A percentile compares a stretch with the other conserved stretches of the same genome.
Evolutionary conservation across 805 yeast genomes (phyloP).

Genomic region (Saccharomycopsis sp.): DNA sequence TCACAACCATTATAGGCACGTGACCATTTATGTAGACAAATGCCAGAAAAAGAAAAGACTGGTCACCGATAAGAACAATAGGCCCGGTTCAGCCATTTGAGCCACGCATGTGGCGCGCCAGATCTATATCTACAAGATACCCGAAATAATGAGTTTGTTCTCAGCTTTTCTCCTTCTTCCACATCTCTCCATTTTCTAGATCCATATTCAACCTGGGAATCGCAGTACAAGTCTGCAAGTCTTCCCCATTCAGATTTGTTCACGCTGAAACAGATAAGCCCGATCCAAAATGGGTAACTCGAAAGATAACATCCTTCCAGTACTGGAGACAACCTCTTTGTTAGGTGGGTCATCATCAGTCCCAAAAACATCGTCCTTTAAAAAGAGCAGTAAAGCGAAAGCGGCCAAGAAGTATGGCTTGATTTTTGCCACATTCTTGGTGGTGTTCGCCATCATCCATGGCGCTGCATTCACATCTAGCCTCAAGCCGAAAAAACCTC

Average conservation of each 20-base stretch:
- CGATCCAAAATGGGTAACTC: not conserved
- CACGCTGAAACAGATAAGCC: no score
- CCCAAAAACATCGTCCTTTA: not conserved
- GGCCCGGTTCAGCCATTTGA: not conserved
- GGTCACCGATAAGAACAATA: not conserved
- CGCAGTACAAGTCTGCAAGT: no score
- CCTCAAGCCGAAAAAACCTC: not conserved
- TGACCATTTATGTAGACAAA: not conserved
- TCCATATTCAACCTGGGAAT: no score
- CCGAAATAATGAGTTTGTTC: not conserved
- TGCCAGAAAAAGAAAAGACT: not conserved
- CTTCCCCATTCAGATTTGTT: no score
- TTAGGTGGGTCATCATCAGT: not conserved
- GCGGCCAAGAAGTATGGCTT: not conserved
- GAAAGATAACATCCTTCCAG: not conserved
- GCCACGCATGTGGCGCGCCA: not conserved
- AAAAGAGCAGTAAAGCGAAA: not conserved
- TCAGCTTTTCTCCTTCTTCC: not conserved
- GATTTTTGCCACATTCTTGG: conserved; percentile 1
- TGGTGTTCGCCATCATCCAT: not conserved
- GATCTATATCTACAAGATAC: not conserved
- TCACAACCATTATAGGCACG: not conserved
- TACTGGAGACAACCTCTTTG: not conserved
- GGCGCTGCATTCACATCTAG: not conserved
- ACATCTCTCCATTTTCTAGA: no score